Base-by-base conservation (phyloP, 2,329 filamentous ascomycete species). In the Ustulina deusta region DNA sequence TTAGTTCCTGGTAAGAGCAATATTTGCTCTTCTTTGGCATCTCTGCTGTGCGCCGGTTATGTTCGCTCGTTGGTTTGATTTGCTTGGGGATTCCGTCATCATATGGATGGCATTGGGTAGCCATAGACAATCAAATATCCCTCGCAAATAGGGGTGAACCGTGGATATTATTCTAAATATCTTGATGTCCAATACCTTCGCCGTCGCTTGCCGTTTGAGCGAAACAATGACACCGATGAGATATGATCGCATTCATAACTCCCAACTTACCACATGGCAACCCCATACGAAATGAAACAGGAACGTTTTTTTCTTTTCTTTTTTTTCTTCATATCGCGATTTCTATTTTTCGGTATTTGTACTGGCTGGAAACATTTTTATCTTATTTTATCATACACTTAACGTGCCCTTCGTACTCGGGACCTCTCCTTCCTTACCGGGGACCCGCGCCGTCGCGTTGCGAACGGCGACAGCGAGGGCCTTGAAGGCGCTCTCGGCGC, bases 401-500 rank as follows among this genome's bases (percentile, higher is more conserved):
- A 97, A 80, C 38, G 97, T 97, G 11, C 95, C 95, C 87, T 98
- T 98, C 9, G 95, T 98, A 83, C 94, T 97, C 61, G 94, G 93
- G 29, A 98, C 90, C 85, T 99, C 96, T 2, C 93, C 94, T 81
- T 97, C 94, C 78, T 91, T 91, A 11, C 93, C 93, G 48, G 89
- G 87, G 36, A 95, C 89, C 74, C 89, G 86, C 58, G 87, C 86
- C 56, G 90, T 95, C 10, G 96, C 96, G 79, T 87, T 87, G 74
- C 91, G 87, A 63, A 97, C 86, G 7, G 96, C 96, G 51, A 97
- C 89, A 0, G 96, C 96, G 73, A 98, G 81, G 54, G 96, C 96
- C 87, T 99, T 99, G 82, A 99, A 97, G 17, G 95, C 96, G 79
- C 92, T 96, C 87, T 98, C 96, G 10, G 96, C 94, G 66, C 94